Conservation (phyloP, 805 yeast genomes). For the Saccharomyces kudriavzevii region DNA sequence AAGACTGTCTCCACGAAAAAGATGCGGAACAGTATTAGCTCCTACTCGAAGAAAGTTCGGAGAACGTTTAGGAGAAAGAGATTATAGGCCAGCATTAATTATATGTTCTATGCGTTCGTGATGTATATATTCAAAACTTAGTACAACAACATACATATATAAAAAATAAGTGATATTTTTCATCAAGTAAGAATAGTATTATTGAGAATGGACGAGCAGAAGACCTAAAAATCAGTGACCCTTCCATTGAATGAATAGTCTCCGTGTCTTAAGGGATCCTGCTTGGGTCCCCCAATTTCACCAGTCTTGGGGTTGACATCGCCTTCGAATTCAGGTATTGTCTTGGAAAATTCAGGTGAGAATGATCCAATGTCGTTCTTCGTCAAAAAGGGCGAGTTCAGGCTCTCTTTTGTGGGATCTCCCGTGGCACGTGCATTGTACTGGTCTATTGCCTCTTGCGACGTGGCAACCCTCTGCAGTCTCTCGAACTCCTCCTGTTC, state of each 20-base stretch:
- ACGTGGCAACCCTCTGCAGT: conserved; percentile 69
- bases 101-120: background rate
- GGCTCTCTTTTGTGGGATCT: conserved; percentile 26
- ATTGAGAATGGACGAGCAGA: background rate
- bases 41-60: background rate
- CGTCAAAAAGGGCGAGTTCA: conserved; percentile 30
- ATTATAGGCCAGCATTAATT: background rate
- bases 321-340: conserved; percentile 93
- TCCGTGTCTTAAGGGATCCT: conserved; percentile 85
- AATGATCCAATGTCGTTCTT: conserved; percentile 53
- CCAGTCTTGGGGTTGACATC: conserved; percentile 90
- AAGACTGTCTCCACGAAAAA: background rate
- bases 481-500: conserved; percentile 75
- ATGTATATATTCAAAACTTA: background rate
- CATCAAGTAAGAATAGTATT: background rate
- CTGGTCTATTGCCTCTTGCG: conserved; percentile 71
- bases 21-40: background rate
- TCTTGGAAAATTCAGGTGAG: conserved; percentile 62
- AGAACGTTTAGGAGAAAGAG: background rate
- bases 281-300: conserved; percentile 95
- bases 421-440: conserved; percentile 43
- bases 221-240: conserved; percentile 75
- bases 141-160: background rate
- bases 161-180: background rate
- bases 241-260: conserved; percentile 95